phyloP scores from a whole-genome alignment of 2,329 filamentous ascomycete genomes.

The Plenodomus lindquistii region DNA sequence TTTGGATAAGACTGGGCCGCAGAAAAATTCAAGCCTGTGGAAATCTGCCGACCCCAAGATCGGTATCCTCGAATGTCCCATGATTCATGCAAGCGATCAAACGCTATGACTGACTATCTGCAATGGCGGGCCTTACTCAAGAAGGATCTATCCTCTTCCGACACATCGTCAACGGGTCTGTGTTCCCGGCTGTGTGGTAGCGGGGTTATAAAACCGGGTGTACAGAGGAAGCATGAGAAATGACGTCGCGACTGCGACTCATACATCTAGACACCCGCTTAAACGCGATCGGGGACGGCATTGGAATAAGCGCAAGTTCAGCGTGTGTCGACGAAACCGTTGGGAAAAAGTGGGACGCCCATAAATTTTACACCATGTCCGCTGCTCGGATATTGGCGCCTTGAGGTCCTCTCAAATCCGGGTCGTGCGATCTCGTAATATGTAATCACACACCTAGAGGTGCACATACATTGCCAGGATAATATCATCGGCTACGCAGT shows the following conservation, averaged over 20 bases:
- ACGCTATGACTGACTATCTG: slow-evolving; percentile 11
- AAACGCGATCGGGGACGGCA: neutral
- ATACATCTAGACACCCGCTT: neutral
- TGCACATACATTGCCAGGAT: slow-evolving; percentile 11
- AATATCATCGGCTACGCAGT: slow-evolving; percentile 16
- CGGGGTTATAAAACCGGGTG: slow-evolving; percentile 8
- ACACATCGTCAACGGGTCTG: slow-evolving; percentile 25
- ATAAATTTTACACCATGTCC: neutral
- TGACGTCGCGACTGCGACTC: slow-evolving; percentile 5
- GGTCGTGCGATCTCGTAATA: slow-evolving; percentile 5
- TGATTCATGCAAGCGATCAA: slow-evolving; percentile 17
- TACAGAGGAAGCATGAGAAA: slow-evolving; percentile 8
- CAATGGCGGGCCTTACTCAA: slow-evolving; percentile 16
- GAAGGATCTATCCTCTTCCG: slow-evolving; percentile 13
- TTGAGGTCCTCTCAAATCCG: neutral
- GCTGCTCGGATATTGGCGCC: neutral
- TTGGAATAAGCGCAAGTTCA: neutral
- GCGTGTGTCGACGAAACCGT: neutral
- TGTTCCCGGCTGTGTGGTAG: slow-evolving; percentile 28
- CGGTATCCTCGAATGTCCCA: slow-evolving; percentile 6
- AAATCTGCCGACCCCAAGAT: slow-evolving; percentile 8
- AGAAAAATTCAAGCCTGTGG: slow-evolving; percentile 13
- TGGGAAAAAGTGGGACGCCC: neutral
- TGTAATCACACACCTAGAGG: neutral
- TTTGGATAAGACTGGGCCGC: slow-evolving; percentile 7